A percentile compares a stretch with the other conserved stretches of the same genome.
These are phyloP conservation scores for Drechslera avenae DNA, from an alignment of 2,329 filamentous ascomycete species.

Conservation along the genomic window DNA sequence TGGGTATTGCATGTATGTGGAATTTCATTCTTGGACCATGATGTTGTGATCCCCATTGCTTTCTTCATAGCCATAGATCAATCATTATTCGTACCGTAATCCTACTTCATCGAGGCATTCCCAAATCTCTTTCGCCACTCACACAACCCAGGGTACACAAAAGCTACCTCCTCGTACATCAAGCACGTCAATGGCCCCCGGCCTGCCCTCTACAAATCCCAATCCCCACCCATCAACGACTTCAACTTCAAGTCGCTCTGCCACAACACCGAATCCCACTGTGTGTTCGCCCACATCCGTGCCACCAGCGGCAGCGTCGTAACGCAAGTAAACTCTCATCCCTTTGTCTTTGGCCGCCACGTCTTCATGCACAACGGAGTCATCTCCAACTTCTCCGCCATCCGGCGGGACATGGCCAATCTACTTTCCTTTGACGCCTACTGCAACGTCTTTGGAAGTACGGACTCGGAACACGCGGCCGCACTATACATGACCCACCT, in stretches of 20 bases:
- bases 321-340: slow-evolving; percentile 59
- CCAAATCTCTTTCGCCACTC: slow-evolving; percentile 1
- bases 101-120: not conserved
- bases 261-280: slow-evolving; percentile 56
- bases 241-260: slow-evolving; percentile 60
- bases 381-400: slow-evolving; percentile 53
- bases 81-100: not conserved
- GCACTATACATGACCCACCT: slow-evolving; percentile 57
- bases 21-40: not conserved
- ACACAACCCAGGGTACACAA: slow-evolving; percentile 51
- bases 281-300: slow-evolving; percentile 60
- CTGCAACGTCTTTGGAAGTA: slow-evolving; percentile 56
- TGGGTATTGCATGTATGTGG: slow-evolving; percentile 57
- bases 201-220: slow-evolving; percentile 59
- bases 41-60: not conserved
- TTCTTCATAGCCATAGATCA: too few relatives aligned
- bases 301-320: slow-evolving; percentile 57
- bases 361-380: slow-evolving; percentile 63
- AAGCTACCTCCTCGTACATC: slow-evolving; percentile 50
- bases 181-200: slow-evolving; percentile 47
- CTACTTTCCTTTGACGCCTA: slow-evolving; percentile 56
- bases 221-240: slow-evolving; percentile 59
- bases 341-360: slow-evolving; percentile 61
- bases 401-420: slow-evolving; percentile 54
- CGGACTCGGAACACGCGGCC: slow-evolving; percentile 60